A percentile compares a stretch with the other conserved stretches of the same genome.
These are phyloP conservation scores for Linnemannia hyalina DNA, from an alignment of 192 early-diverging fungal genomes.

Conservation along the genomic window DNA sequence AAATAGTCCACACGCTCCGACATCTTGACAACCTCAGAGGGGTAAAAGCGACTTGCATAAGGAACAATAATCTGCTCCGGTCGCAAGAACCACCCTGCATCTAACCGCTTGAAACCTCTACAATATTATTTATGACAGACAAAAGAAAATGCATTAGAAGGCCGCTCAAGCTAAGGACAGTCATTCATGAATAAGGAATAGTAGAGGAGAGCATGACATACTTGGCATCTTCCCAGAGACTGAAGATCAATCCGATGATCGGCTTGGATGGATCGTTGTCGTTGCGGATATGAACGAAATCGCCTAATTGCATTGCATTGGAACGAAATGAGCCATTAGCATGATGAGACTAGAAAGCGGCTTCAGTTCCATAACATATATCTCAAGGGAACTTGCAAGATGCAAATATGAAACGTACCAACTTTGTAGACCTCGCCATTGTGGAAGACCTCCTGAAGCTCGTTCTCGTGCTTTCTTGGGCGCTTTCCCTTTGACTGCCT, in stretches of 20 bases:
- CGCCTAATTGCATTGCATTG: slow-evolving; percentile 12
- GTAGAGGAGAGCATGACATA: background rate
- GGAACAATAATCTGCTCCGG: slow-evolving; percentile 22
- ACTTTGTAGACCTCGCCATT: background rate
- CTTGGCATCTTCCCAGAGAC: slow-evolving; percentile 22
- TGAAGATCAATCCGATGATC: slow-evolving; percentile 13
- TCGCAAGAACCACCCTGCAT: slow-evolving; percentile 27
- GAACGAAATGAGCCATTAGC: background rate
- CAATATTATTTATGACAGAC: background rate
- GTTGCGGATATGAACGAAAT: slow-evolving; percentile 20
- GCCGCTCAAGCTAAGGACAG: background rate
- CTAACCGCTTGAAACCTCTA: slow-evolving; percentile 13
- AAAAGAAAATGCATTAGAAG: background rate
- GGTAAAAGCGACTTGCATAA: slow-evolving; percentile 22
- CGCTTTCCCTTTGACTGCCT: slow-evolving; percentile 4
- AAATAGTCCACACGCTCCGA: slow-evolving; percentile 2
- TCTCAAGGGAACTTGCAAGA: background rate
- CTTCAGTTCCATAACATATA: background rate
- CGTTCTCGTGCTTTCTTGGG: slow-evolving; percentile 11
- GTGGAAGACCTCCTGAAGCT: background rate
- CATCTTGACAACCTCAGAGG: slow-evolving; percentile 14
- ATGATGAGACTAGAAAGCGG: no score
- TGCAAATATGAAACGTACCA: background rate
- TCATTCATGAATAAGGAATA: background rate
- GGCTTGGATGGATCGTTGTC: slow-evolving; percentile 6